phyloP scores from a whole-genome alignment of 2,329 filamentous ascomycete species.

The Magnaporthiopsis rhizophila region DNA sequence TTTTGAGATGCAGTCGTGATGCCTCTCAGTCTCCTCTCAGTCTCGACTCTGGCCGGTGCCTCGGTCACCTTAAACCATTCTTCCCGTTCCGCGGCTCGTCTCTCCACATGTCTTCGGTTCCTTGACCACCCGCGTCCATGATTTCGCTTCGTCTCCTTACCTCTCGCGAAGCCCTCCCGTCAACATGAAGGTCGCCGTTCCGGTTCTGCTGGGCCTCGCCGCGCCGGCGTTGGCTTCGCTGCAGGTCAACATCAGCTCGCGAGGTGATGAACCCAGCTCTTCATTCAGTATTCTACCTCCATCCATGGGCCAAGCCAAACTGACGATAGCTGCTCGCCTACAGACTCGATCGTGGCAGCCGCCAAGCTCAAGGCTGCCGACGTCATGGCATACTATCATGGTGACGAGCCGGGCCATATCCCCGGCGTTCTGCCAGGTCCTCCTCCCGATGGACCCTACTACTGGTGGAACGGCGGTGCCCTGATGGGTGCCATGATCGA shows the following conservation, averaged over 20 bases:
- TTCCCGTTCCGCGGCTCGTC: neutral
- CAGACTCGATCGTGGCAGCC: neutral
- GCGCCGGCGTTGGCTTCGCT: neutral
- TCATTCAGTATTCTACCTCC: neutral
- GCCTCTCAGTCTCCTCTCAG: neutral
- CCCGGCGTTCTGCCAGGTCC: constrained; percentile 51
- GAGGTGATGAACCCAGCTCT: neutral
- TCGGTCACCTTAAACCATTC: neutral
- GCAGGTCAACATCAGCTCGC: neutral
- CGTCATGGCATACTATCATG: constrained; percentile 18
- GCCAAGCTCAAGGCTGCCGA: constrained; percentile 11
- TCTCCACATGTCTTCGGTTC: neutral
- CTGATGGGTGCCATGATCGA: constrained; percentile 63
- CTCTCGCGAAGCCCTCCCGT: neutral
- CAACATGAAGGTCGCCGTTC: neutral
- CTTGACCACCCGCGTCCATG: neutral
- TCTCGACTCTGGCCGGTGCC: neutral
- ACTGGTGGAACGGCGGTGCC: constrained; percentile 68
- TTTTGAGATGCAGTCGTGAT: neutral
- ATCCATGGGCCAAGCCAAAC: neutral
- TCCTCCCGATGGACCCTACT: constrained; percentile 47
- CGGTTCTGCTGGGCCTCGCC: neutral
- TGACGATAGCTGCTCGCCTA: neutral
- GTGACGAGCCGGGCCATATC: constrained; percentile 29
- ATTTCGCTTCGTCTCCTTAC: no score